Evolutionary conservation across 2,329 filamentous ascomycete species (phyloP), one percentile per base, ranked within the genome.

Genomic region (Paraphaeosphaeria sporulosa): DNA sequence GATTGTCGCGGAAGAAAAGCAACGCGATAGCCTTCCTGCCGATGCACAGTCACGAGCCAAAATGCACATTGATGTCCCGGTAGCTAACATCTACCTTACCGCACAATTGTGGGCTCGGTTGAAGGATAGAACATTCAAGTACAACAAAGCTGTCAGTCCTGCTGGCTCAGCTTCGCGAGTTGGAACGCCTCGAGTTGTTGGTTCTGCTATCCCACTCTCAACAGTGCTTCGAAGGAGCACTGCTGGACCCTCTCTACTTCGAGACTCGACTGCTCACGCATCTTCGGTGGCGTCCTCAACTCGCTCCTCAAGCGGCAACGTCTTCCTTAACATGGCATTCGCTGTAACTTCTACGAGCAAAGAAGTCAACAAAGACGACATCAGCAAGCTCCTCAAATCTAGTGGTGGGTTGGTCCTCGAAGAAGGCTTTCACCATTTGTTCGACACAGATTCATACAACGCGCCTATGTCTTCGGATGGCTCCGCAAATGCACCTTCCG

Each of bases 241-340:
- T 40, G 54, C 62, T n/a, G 64, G 60, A 42, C 67, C 66, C 6
- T 75, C 73, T 12, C 49, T 74, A 3, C 62, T 75, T 23, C 72
- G 71, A 55, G 61, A 71, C 19, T 64, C 66, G 3, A 67, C 68
- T 12, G 65, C 66, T 19, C 72, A 72, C 30, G 67, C 73, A 44
- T 62, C 62, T 4, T 74, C 75, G 38, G 70, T 74, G 6, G 67
- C 71, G 8, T 75, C 74, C 2, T 67, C 68, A 10, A 49, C 38
- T 55, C 66, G 64, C 48, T 65, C 66, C 48, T 65, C 66, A 48
- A 71, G 67, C 19, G 73, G 69, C 19, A 80, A 81, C 2, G 64
- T 96, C 0, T 97, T 98, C 70, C 79, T 85, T 1, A 88, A 89
- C 44, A 97, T 97, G 93, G 88, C 87, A 0, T 97, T 98, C 77